phyloP scores from a whole-genome alignment of 495 filamentous ascomycete species.

The Penicillium subrubescens region DNA sequence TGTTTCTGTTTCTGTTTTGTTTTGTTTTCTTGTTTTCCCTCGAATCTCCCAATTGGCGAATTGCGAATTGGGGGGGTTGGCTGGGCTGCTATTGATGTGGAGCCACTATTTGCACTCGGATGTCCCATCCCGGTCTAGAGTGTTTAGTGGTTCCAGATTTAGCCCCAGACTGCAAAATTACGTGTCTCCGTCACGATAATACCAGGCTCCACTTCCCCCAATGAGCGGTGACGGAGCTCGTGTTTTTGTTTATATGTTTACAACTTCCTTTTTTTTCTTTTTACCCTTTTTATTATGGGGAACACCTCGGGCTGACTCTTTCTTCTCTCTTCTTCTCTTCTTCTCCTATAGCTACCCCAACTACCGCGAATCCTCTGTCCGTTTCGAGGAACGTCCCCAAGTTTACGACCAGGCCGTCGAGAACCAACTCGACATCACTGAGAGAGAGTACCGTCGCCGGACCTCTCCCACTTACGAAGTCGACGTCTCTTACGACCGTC shows the following conservation, averaged over 20 bases:
- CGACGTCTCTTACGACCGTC: conserved; percentile 59
- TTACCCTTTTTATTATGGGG: background rate
- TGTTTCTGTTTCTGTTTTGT: conserved; percentile 15
- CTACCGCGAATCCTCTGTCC: conserved; percentile 55
- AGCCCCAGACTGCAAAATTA: conserved; percentile 33
- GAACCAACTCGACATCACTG: conserved; percentile 76
- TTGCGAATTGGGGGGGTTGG: background rate
- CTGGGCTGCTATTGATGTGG: conserved; percentile 2
- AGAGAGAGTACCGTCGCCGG: conserved; percentile 82
- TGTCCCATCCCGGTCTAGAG: conserved; percentile 31
- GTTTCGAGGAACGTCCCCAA: conserved; percentile 54
- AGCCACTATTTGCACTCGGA: conserved; percentile 26
- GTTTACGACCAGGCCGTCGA: conserved; percentile 55
- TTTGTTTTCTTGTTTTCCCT: too few relatives aligned
- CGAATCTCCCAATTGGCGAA: conserved; percentile 3
- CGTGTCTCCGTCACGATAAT: conserved; percentile 42
- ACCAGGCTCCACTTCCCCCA: conserved; percentile 27
- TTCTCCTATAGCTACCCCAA: conserved; percentile 50
- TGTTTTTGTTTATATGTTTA: conserved; percentile 38
- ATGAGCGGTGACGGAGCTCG: conserved; percentile 34
- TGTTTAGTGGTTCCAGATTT: conserved; percentile 29
- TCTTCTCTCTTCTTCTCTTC: conserved; percentile 26
- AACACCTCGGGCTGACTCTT: conserved; percentile 23
- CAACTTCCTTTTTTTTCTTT: conserved; percentile 13
- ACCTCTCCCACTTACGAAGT: conserved; percentile 69